phyloP scores from a whole-genome alignment of 106 monocot genomes.

The Allium sativum region DNA sequence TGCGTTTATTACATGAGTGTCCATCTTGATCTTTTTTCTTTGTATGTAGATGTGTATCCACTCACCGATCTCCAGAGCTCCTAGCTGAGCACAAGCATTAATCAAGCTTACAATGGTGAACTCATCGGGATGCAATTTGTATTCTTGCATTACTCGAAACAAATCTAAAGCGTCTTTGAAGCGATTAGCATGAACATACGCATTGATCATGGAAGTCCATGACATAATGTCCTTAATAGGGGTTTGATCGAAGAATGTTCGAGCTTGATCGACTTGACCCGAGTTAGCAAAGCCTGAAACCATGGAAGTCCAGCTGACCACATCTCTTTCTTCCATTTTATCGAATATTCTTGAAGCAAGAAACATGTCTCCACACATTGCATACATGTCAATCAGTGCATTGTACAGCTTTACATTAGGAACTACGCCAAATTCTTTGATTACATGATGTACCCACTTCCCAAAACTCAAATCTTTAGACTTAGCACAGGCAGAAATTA shows the following conservation, averaged over 20 bases:
- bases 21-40: conserved; percentile 29
- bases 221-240: conserved; percentile 42
- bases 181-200: conserved; percentile 25
- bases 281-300: conserved; percentile 29
- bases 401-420: conserved; percentile 30
- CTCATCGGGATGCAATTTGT: conserved; percentile 30
- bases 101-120: conserved; percentile 57
- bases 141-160: conserved; percentile 39
- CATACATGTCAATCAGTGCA: conserved; percentile 54
- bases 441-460: conserved; percentile 23
- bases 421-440: conserved; percentile 5
- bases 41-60: conserved; percentile 51
- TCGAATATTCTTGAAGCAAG: conserved; percentile 37
- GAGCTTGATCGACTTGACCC: conserved; percentile 43
- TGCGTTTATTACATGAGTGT: conserved; percentile 33
- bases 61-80: conserved; percentile 56
- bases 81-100: conserved; percentile 71
- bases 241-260: conserved; percentile 45
- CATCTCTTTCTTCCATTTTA: conserved; percentile 28
- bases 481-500: conserved; percentile 46
- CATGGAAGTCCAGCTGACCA: conserved; percentile 45
- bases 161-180: conserved; percentile 55
- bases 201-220: conserved; percentile 66
- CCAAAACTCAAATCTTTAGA: conserved; percentile 33
- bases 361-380: conserved; percentile 28